Evolutionary conservation across 2,329 filamentous ascomycete species (phyloP).

Genomic region (Hymenoscyphus infarciens): DNA sequence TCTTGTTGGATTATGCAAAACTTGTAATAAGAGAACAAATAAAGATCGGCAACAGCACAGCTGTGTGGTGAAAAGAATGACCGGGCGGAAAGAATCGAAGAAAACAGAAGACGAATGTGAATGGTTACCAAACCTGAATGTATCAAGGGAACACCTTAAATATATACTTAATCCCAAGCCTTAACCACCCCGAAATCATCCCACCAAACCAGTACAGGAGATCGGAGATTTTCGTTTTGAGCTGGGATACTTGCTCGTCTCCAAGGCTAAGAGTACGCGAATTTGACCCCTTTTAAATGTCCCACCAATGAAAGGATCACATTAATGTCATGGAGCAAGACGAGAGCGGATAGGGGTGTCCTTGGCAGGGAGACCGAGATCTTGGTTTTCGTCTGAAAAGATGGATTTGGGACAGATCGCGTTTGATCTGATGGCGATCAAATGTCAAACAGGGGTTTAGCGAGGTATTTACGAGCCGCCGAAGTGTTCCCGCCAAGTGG

Average conservation of each 20-base stretch:
- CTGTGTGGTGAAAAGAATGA: slow-evolving; percentile 9
- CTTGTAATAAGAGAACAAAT: not conserved
- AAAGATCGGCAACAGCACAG: slow-evolving; percentile 12
- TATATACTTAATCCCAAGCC: not conserved
- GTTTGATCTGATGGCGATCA: no score
- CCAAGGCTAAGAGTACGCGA: no score
- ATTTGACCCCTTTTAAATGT: no score
- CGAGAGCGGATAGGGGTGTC: no score
- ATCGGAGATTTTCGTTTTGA: not conserved
- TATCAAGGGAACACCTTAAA: not conserved
- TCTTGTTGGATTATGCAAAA: not conserved
- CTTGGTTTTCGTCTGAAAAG: no score
- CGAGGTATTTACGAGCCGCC: no score
- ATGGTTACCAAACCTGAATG: slow-evolving; percentile 8
- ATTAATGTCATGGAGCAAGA: no score
- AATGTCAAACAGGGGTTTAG: no score
- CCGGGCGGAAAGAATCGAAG: slow-evolving; percentile 12
- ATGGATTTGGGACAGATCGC: no score
- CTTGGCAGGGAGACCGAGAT: no score
- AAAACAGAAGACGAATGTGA: slow-evolving; percentile 8
- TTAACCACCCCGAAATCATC: not conserved
- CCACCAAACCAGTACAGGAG: not conserved
- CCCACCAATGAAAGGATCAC: no score
- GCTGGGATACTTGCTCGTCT: not conserved
- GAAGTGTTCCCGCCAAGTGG: no score